phyloP scores from a whole-genome alignment of 164 flowering plant species.

The Aristolochia fimbriata region DNA sequence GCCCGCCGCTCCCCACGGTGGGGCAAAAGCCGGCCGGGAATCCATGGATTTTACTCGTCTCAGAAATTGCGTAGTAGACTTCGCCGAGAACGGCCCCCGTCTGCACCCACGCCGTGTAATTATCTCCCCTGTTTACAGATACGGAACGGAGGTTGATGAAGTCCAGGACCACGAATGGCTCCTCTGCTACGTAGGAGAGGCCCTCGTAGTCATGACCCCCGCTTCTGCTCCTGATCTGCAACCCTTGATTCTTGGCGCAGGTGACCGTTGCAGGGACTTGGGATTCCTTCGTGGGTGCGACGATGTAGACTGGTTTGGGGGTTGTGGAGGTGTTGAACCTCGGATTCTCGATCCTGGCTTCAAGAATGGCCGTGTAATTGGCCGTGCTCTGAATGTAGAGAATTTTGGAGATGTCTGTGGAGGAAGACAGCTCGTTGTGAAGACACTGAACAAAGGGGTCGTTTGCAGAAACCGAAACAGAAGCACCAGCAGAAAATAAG shows the following conservation, averaged over 20 bases:
- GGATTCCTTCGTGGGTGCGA: conserved; percentile 15
- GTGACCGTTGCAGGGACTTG: conserved; percentile 16
- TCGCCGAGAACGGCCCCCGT: conserved; percentile 28
- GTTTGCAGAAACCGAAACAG: background rate
- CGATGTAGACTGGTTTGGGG: conserved; percentile 11
- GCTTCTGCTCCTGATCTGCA: conserved; percentile 17
- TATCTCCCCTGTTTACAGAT: conserved; percentile 7
- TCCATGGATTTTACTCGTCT: conserved; percentile 10
- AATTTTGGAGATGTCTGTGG: background rate
- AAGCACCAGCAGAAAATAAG: background rate
- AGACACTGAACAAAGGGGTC: background rate
- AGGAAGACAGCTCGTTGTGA: background rate
- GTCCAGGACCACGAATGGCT: conserved; percentile 18
- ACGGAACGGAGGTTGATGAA: conserved; percentile 13
- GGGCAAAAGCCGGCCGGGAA: conserved; percentile 15
- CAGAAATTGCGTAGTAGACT: conserved; percentile 18
- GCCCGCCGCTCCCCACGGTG: conserved; percentile 5
- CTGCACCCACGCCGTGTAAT: conserved; percentile 20
- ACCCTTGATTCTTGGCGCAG: conserved; percentile 9
- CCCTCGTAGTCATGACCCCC: too few relatives aligned
- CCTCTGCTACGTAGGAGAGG: conserved; percentile 12
- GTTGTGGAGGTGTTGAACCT: conserved; percentile 7
- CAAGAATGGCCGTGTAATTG: conserved; percentile 7
- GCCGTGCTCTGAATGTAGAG: background rate
- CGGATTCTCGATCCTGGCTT: conserved; percentile 8